These are phyloP conservation scores for Malus fusca DNA, from an alignment of 306 rosid species.

Conservation along the genomic window DNA sequence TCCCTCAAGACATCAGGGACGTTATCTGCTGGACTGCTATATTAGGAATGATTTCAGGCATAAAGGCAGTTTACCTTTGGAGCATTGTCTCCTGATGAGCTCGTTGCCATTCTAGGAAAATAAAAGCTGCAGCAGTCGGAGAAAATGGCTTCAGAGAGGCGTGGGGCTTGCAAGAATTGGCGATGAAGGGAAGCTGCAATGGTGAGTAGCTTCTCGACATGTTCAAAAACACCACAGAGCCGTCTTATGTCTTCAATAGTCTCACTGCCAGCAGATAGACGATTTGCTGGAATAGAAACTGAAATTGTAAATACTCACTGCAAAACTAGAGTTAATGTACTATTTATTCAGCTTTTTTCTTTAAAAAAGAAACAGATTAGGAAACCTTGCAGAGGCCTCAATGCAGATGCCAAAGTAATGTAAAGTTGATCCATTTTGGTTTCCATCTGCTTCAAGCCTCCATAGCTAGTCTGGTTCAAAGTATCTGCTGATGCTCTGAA, in stretches of 20 bases:
- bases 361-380: not conserved
- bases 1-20: not conserved
- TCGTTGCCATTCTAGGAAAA: constrained; percentile 57
- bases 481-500: constrained; percentile 80
- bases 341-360: not conserved
- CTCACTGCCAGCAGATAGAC: constrained; percentile 60
- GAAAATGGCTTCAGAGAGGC: constrained; percentile 70
- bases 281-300: constrained; percentile 51
- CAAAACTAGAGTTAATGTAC: not conserved
- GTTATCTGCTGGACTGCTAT: not conserved
- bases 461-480: constrained; percentile 63
- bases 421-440: constrained; percentile 75
- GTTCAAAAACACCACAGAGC: constrained; percentile 63
- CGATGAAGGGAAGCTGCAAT: constrained; percentile 87
- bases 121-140: constrained; percentile 55
- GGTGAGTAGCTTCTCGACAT: constrained; percentile 63
- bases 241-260: constrained; percentile 58
- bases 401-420: constrained; percentile 51
- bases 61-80: constrained; percentile 43
- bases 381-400: constrained; percentile 72
- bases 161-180: constrained; percentile 66
- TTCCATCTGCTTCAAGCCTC: constrained; percentile 68
- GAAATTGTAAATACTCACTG: constrained; percentile 7
- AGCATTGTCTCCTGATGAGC: constrained; percentile 28
- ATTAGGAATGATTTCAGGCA: not conserved